Percentiles rank a stretch among this genome's conserved stretches.
These are phyloP conservation scores for Coniferiporia sulphurascens DNA, from an alignment of 1,284 basidiomycete species.

Conservation along the genomic window DNA sequence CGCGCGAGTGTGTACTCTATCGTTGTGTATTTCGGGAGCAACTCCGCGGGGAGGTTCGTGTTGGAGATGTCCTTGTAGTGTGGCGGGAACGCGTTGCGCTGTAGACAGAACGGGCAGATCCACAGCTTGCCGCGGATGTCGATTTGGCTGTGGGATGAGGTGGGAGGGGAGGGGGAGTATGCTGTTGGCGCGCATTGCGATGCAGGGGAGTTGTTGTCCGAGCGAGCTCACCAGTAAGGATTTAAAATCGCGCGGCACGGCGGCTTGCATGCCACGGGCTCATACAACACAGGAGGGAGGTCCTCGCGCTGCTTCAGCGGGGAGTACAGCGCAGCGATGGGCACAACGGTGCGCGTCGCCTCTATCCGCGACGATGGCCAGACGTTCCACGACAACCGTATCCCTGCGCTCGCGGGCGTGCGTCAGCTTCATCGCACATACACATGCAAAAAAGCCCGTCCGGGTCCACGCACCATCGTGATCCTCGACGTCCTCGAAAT, in stretches of 20 bases:
- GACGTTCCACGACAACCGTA: conserved; percentile 95
- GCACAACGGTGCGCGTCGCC: conserved; percentile 95
- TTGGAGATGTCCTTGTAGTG: conserved; percentile 99
- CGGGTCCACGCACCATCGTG: conserved; percentile 31
- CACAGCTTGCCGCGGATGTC: conserved; percentile 98
- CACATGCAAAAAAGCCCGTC: background rate
- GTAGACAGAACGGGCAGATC: conserved; percentile 99
- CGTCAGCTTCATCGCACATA: background rate
- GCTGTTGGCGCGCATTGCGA: background rate
- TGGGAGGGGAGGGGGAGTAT: too few species aligned
- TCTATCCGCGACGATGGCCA: conserved; percentile 98
- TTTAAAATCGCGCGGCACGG: conserved; percentile 97
- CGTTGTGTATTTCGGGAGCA: conserved; percentile 97
- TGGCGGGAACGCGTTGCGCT: conserved; percentile 94
- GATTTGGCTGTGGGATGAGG: conserved; percentile 69
- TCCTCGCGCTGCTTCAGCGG: conserved; percentile 95
- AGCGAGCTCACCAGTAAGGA: conserved; percentile 78
- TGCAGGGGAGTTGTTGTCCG: background rate
- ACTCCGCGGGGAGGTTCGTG: conserved; percentile 93
- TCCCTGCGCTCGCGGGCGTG: conserved; percentile 55
- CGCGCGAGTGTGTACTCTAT: conserved; percentile 97
- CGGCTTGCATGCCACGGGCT: conserved; percentile 97
- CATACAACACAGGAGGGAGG: conserved; percentile 94
- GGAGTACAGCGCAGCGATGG: conserved; percentile 96
- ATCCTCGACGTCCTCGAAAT: conserved; percentile 39